These are phyloP conservation scores for Suillus paluster DNA, from an alignment of 768 basidiomycete species.

Conservation along the genomic window DNA sequence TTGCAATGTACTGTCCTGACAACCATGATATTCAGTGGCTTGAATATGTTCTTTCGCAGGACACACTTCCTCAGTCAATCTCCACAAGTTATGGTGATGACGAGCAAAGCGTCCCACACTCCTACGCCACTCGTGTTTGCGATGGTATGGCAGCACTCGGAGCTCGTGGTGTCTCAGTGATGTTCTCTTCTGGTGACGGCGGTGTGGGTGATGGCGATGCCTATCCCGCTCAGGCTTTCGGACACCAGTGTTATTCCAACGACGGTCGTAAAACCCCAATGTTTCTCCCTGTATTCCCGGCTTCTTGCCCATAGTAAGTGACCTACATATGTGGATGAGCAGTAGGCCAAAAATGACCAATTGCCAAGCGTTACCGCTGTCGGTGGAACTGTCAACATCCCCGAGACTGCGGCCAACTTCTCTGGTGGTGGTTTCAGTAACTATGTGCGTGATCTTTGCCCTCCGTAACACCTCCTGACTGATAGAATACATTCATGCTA, in stretches of 20 bases:
- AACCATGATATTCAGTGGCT: slow-evolving; percentile 53
- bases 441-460: slow-evolving; percentile 47
- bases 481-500: slow-evolving; percentile 21
- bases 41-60: slow-evolving; percentile 52
- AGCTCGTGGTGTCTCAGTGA: slow-evolving; percentile 65
- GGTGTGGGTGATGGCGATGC: slow-evolving; percentile 71
- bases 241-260: slow-evolving; percentile 59
- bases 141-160: slow-evolving; percentile 66
- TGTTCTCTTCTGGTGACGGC: slow-evolving; percentile 68
- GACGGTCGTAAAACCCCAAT: slow-evolving; percentile 56
- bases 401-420: slow-evolving; percentile 63
- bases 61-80: slow-evolving; percentile 58
- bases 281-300: slow-evolving; percentile 70
- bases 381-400: slow-evolving; percentile 63
- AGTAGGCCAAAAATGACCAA: neutral
- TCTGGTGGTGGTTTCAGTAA: slow-evolving; percentile 80
- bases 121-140: slow-evolving; percentile 64
- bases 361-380: slow-evolving; percentile 68
- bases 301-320: slow-evolving; percentile 58
- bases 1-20: neutral
- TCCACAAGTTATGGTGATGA: slow-evolving; percentile 77
- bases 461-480: neutral
- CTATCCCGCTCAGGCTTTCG: slow-evolving; percentile 45
- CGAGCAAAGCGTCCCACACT: slow-evolving; percentile 71
- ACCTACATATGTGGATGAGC: neutral